These are phyloP conservation scores for Phytophthora sp. DNA, from an alignment of 352 stramenopile species.

Conservation along the genomic window DNA sequence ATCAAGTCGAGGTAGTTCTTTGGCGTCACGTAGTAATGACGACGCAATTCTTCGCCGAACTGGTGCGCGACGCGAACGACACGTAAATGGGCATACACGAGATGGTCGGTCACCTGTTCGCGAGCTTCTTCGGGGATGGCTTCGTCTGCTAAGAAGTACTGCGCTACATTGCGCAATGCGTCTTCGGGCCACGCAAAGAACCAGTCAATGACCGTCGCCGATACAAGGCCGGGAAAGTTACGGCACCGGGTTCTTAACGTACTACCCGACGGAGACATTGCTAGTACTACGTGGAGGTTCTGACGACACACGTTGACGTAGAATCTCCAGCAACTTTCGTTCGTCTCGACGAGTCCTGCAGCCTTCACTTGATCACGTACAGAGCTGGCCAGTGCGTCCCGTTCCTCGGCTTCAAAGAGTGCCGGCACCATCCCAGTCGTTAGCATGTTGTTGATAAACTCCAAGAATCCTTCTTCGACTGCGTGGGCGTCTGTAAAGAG, in stretches of 20 bases:
- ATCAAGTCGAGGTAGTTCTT: constrained; percentile 98
- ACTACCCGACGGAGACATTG: constrained; percentile 94
- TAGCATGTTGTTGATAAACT: constrained; percentile 98
- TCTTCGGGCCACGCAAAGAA: constrained; percentile 96
- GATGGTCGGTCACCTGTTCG: constrained; percentile 83
- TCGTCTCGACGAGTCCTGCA: constrained; percentile 89
- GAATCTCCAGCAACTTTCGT: constrained; percentile 94
- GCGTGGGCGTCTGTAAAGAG: constrained; percentile 96
- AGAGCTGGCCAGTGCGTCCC: constrained; percentile 80
- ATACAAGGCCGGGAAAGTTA: constrained; percentile 95
- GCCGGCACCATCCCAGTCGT: constrained; percentile 94
- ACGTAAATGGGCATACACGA: constrained; percentile 92
- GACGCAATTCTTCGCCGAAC: constrained; percentile 91
- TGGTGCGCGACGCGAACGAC: constrained; percentile 91
- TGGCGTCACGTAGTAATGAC: constrained; percentile 97
- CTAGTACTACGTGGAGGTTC: constrained; percentile 94
- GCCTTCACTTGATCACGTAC: constrained; percentile 92
- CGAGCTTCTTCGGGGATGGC: constrained; percentile 88
- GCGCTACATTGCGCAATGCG: constrained; percentile 92
- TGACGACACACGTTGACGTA: constrained; percentile 94
- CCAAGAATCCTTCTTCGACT: constrained; percentile 95
- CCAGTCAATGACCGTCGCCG: constrained; percentile 95
- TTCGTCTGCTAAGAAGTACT: constrained; percentile 94
- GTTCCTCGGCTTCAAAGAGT: constrained; percentile 93
- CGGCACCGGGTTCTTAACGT: constrained; percentile 93